phyloP scores from a whole-genome alignment of 1,284 basidiomycete genomes.

The Ceratobasidium sp. region DNA sequence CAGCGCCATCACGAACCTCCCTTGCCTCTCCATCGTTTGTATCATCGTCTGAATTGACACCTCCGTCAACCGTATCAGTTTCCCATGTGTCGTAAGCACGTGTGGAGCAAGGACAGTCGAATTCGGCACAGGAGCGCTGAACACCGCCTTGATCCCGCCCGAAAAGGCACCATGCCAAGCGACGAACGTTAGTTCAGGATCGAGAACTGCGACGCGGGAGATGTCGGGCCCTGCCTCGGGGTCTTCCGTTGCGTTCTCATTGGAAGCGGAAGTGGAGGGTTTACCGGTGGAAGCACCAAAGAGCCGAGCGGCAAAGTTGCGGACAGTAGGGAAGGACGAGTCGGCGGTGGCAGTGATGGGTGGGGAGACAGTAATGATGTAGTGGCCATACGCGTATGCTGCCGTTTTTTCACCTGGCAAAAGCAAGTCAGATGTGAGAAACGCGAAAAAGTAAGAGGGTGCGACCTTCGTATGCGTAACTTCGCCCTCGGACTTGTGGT shows the following conservation, averaged over 20 bases:
- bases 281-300: constrained; percentile 33
- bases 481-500: constrained; percentile 83
- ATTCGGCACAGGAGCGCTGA: constrained; percentile 58
- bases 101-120: constrained; percentile 34
- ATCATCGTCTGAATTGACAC: constrained; percentile 44
- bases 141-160: constrained; percentile 80
- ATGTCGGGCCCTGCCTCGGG: constrained; percentile 68
- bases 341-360: constrained; percentile 76
- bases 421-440: not conserved
- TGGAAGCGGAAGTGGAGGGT: not conserved
- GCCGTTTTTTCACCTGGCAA: constrained; percentile 71
- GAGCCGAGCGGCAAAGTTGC: constrained; percentile 70
- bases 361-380: constrained; percentile 89
- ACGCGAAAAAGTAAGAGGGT: constrained; percentile 27
- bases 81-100: constrained; percentile 36
- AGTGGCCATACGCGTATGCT: constrained; percentile 78
- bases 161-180: constrained; percentile 83
- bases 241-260: constrained; percentile 46
- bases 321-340: constrained; percentile 76
- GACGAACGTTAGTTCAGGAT: constrained; percentile 92
- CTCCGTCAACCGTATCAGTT: constrained; percentile 28
- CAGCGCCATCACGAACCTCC: constrained; percentile 53
- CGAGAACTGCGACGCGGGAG: constrained; percentile 89
- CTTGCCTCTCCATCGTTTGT: constrained; percentile 41
- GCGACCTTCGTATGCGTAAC: constrained; percentile 87